Conservation (phyloP, 202 grass and related monocot species). For the Brachypodium distachyon region DNA sequence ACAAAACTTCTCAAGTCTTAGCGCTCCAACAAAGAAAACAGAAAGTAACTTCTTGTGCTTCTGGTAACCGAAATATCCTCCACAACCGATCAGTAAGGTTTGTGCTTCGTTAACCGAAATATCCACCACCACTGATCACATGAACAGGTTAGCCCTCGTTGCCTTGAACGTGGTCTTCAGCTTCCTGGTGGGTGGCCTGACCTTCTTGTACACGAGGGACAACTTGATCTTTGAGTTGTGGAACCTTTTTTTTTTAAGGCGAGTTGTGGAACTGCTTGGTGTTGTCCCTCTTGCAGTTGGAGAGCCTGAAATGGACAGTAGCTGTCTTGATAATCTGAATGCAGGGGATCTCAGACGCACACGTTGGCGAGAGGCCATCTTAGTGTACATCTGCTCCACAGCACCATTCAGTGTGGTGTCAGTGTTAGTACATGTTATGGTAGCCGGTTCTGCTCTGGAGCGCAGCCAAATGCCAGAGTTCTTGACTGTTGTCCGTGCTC, state of each 20-base stretch:
- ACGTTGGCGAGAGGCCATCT: conserved; percentile 89
- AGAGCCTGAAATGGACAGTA: conserved; percentile 37
- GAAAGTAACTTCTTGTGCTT: too few species aligned
- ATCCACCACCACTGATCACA: conserved; percentile 38
- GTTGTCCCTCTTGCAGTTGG: conserved; percentile 93
- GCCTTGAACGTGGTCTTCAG: conserved; percentile 89
- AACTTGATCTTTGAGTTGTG: conserved; percentile 75
- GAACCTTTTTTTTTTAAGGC: too few species aligned
- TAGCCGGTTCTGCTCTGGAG: conserved; percentile 85
- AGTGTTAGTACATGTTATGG: conserved; percentile 91
- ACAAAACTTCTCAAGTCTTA: not conserved
- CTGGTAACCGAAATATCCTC: too few species aligned
- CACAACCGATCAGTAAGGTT: too few species aligned
- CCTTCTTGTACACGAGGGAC: conserved; percentile 63
- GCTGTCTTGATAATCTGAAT: conserved; percentile 90
- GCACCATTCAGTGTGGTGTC: conserved; percentile 77
- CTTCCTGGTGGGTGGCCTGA: conserved; percentile 78
- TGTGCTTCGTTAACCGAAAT: not conserved
- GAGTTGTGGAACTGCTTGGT: conserved; percentile 92
- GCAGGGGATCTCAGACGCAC: conserved; percentile 54
- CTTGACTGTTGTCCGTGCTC: conserved; percentile 77
- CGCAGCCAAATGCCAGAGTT: conserved; percentile 89
- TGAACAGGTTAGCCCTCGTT: conserved; percentile 73
- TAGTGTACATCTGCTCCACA: conserved; percentile 85
- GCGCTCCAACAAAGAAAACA: conserved; percentile 26